A percentile compares a stretch with the other conserved stretches of the same genome.
Conservation (phyloP, 2,329 filamentous ascomycete genomes). For the Aspergillus uvarum region DNA sequence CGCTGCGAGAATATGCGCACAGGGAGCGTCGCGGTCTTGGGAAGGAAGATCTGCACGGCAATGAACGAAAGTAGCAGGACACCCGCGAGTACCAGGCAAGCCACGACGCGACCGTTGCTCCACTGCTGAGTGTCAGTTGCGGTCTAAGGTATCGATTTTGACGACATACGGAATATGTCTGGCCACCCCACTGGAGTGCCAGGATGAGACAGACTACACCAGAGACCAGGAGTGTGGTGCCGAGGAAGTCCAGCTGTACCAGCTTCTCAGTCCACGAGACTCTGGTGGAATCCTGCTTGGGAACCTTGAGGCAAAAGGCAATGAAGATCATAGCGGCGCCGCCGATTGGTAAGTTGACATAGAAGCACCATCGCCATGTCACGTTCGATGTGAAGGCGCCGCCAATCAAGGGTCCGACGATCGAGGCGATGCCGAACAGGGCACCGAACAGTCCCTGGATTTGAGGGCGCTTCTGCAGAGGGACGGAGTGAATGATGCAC, state of each 20-base stretch:
- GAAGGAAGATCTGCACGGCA: slow-evolving; percentile 46
- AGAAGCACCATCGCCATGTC: slow-evolving; percentile 47
- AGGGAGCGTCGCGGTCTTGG: slow-evolving; percentile 52
- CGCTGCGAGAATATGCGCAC: slow-evolving; percentile 52
- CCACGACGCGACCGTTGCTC: slow-evolving; percentile 24
- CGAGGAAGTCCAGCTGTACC: slow-evolving; percentile 38
- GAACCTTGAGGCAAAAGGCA: slow-evolving; percentile 45
- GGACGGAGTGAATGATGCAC: slow-evolving; percentile 37
- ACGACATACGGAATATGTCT: slow-evolving; percentile 10
- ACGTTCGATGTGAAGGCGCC: slow-evolving; percentile 47
- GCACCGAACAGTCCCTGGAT: slow-evolving; percentile 49
- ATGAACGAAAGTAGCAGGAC: slow-evolving; percentile 45
- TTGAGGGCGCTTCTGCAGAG: slow-evolving; percentile 53
- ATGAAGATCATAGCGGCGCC: slow-evolving; percentile 49
- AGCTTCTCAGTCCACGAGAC: slow-evolving; percentile 42
- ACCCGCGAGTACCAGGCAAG: slow-evolving; percentile 22
- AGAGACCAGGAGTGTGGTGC: slow-evolving; percentile 32
- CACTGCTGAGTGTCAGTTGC: slow-evolving; percentile 9
- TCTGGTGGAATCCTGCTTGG: neutral
- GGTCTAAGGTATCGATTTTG: neutral
- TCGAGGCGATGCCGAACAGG: slow-evolving; percentile 57
- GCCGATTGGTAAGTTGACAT: slow-evolving; percentile 46
- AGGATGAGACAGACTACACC: slow-evolving; percentile 24
- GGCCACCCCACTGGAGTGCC: slow-evolving; percentile 27
- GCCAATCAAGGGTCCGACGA: slow-evolving; percentile 44